A percentile compares a stretch with the other conserved stretches of the same genome.
phyloP scores from a whole-genome alignment of 2,329 filamentous ascomycete genomes.

The Keithomyces neogunnii region DNA sequence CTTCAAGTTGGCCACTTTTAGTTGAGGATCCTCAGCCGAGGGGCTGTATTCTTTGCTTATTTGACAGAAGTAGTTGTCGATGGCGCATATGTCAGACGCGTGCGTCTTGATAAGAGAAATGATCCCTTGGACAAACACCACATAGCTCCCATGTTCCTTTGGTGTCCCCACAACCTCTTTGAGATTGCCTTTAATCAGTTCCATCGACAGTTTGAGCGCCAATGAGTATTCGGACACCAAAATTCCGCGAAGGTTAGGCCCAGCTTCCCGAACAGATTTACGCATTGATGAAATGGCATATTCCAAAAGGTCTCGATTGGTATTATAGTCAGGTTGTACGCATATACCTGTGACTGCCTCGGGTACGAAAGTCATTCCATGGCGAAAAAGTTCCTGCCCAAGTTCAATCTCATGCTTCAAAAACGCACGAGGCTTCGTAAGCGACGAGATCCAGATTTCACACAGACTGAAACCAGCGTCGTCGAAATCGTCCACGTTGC shows the following conservation, averaged over 20 bases:
- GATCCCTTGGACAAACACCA: constrained; percentile 43
- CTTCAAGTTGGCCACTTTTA: constrained; percentile 46
- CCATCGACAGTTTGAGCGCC: constrained; percentile 39
- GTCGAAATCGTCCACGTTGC: constrained; percentile 37
- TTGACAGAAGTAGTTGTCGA: constrained; percentile 49
- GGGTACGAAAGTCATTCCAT: constrained; percentile 34
- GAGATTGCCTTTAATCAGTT: constrained; percentile 44
- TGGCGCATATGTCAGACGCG: constrained; percentile 41
- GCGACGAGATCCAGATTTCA: constrained; percentile 43
- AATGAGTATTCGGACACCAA: constrained; percentile 33
- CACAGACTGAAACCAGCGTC: constrained; percentile 35
- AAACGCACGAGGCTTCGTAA: constrained; percentile 40
- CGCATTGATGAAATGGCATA: constrained; percentile 43
- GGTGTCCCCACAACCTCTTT: constrained; percentile 24
- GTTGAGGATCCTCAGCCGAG: constrained; percentile 44
- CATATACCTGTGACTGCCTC: constrained; percentile 27
- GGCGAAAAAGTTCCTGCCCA: constrained; percentile 34
- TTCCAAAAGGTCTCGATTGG: constrained; percentile 41
- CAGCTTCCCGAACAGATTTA: constrained; percentile 32
- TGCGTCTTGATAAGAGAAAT: constrained; percentile 47
- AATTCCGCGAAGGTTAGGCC: constrained; percentile 23
- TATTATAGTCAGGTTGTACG: constrained; percentile 36
- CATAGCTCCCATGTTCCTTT: constrained; percentile 36
- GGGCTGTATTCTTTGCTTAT: constrained; percentile 49
- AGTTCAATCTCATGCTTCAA: constrained; percentile 42